phyloP scores from a whole-genome alignment of 2,329 filamentous ascomycete species.

The Nigrospora osmanthi region DNA sequence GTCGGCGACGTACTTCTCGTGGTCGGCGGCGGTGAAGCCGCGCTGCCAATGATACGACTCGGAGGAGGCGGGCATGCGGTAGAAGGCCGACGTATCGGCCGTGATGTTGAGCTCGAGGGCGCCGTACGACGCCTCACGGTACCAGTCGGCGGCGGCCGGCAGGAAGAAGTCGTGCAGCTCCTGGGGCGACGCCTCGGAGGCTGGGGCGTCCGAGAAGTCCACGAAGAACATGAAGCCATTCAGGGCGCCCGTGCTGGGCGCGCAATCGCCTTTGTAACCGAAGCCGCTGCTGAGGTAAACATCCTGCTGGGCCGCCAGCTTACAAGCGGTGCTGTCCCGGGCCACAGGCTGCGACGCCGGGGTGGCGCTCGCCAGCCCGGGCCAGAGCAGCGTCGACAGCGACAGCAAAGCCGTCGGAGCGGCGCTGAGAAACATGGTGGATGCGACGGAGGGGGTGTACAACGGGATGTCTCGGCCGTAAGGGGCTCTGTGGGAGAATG shows the following conservation, averaged over 20 bases:
- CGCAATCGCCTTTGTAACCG: constrained; percentile 17
- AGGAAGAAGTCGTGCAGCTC: constrained; percentile 15
- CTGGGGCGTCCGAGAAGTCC: constrained; percentile 22
- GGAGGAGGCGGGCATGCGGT: constrained; percentile 14
- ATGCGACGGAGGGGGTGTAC: no score
- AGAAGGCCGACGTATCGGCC: constrained; percentile 15
- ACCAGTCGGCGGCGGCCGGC: constrained; percentile 17
- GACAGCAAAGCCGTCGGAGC: no score
- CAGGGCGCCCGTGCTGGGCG: constrained; percentile 20
- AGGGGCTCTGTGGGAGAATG: no score
- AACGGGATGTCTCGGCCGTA: no score
- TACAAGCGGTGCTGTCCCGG: constrained; percentile 7
- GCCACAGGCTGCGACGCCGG: no score
- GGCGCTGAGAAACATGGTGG: no score
- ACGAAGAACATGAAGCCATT: constrained; percentile 27
- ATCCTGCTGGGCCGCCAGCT: constrained; percentile 13
- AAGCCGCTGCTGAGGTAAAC: constrained; percentile 21
- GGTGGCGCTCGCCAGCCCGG: no score
- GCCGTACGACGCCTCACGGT: constrained; percentile 12
- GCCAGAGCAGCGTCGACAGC: no score
- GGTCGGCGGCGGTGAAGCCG: constrained; percentile 12
- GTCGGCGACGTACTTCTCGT: constrained; percentile 20
- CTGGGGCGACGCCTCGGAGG: constrained; percentile 14
- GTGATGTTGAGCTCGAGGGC: constrained; percentile 10
- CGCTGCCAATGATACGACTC: constrained; percentile 17